Evolutionary conservation across 1,284 basidiomycete genomes (phyloP), one percentile per base, ranked within the genome.

Genomic region (Ganoderma sp.): DNA sequence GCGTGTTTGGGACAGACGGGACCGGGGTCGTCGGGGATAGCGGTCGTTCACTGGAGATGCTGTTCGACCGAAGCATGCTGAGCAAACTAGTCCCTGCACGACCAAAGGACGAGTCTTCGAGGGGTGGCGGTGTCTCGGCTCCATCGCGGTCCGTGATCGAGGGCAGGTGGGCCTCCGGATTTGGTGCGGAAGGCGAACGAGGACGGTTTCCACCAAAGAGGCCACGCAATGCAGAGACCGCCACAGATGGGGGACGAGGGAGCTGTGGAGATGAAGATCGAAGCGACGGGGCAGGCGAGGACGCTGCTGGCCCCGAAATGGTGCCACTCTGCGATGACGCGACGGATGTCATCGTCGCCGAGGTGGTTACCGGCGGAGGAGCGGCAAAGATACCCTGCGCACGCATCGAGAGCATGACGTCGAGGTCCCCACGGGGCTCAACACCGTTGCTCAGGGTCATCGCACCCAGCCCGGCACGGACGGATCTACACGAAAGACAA

Each of bases 321-420:
- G 70, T 64, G 28, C 70, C 64, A 15, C 60, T 61, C 58, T 67
- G 68, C 19, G 61, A 60, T 5, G 57, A 54, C 9, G 61, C 41
- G 22, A 32, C 25, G 7, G 66, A 42, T 19, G 65, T 63, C 32
- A 63, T 61, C 17, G 63, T 25, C 10, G 64, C 52, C 32, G 41
- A 54, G 3, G 67, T 52, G 14, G 54, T 60, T 32, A 54, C 10
- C 5, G 71, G 67, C 34, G 67, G 65, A 19, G 67, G 71, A n/a
- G 76, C 72, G 5, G 77, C 72, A 61, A 86, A 80, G 50, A 88
- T 81, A 17, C 86, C 87, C 72, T 90, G 90, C 32, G 87, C 85
- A 50, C 88, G 88, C 83, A 93, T 90, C n/a, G 90, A 90, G 41
- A 93, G 82, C 86, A 92, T 90, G 61, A 92, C 91, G 76, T 93